phyloP scores from a whole-genome alignment of 306 rosid species.

The Hippophae gyantsensis region DNA sequence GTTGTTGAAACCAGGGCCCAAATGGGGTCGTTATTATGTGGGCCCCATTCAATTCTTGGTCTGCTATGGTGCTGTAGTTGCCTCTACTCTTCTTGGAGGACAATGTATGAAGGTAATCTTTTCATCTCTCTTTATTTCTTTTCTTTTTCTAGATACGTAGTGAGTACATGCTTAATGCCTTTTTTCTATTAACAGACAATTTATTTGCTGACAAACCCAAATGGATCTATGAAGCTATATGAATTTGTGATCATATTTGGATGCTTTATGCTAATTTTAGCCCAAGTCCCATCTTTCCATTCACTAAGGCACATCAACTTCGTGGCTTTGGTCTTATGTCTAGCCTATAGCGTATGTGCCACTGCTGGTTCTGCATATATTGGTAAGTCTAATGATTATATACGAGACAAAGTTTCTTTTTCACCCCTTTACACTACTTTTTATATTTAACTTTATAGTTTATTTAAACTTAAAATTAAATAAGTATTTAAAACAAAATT shows the following conservation, averaged over 20 bases:
- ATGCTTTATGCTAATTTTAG: conserved; percentile 63
- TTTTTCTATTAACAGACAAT: conserved; percentile 33
- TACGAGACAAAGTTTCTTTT: too few species aligned
- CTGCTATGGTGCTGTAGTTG: conserved; percentile 65
- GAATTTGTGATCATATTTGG: conserved; percentile 62
- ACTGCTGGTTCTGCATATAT: conserved; percentile 53
- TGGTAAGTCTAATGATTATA: conserved; percentile 21
- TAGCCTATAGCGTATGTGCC: conserved; percentile 56
- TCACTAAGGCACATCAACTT: conserved; percentile 67
- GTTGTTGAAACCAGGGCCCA: conserved; percentile 35
- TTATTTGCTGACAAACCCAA: conserved; percentile 43
- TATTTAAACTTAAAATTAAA: too few species aligned
- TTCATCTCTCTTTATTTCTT: background rate
- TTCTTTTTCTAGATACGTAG: background rate
- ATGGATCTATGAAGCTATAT: conserved; percentile 50
- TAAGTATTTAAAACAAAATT: too few species aligned
- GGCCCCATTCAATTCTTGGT: conserved; percentile 64
- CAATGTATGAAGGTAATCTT: conserved; percentile 64
- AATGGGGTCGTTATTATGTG: conserved; percentile 60
- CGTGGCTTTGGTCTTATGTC: conserved; percentile 40
- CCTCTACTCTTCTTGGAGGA: conserved; percentile 52
- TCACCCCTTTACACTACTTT: too few species aligned
- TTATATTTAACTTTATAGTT: too few species aligned
- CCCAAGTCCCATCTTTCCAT: conserved; percentile 76
- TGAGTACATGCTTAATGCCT: too few species aligned